These are phyloP conservation scores for Mycena filopes DNA, from an alignment of 768 basidiomycete species.

Conservation along the genomic window DNA sequence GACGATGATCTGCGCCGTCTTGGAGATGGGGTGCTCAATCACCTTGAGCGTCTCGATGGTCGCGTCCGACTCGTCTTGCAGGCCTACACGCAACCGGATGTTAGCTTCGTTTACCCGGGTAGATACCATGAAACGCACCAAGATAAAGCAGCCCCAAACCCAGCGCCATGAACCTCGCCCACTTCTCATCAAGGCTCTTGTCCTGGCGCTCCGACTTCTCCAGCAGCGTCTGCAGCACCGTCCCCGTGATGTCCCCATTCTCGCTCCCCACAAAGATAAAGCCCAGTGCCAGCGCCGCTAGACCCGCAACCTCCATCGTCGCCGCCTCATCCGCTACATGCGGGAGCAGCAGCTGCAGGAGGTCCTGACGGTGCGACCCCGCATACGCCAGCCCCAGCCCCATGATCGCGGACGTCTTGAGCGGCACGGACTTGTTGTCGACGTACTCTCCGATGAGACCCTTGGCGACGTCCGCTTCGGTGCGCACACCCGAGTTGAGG, in stretches of 20 bases:
- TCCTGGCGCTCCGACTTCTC: slow-evolving; percentile 74
- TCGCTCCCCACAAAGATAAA: slow-evolving; percentile 97
- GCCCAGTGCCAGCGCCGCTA: slow-evolving; percentile 89
- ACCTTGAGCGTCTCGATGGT: slow-evolving; percentile 96
- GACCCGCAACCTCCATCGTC: slow-evolving; percentile 89
- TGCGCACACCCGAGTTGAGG: slow-evolving; percentile 87
- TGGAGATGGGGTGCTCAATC: slow-evolving; percentile 92
- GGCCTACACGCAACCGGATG: slow-evolving; percentile 58
- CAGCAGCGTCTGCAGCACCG: slow-evolving; percentile 92
- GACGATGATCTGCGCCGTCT: slow-evolving; percentile 90
- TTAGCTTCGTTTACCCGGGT: slow-evolving; percentile 7
- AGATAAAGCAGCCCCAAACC: slow-evolving; percentile 92
- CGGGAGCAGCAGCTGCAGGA: slow-evolving; percentile 81
- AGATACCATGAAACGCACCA: slow-evolving; percentile 60
- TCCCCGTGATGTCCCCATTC: slow-evolving; percentile 90
- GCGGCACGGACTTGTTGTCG: slow-evolving; percentile 83
- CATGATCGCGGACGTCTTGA: slow-evolving; percentile 90
- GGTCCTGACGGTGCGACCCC: slow-evolving; percentile 91
- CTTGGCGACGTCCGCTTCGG: slow-evolving; percentile 92
- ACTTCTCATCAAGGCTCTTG: slow-evolving; percentile 87
- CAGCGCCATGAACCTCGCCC: slow-evolving; percentile 90
- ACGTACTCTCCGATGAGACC: slow-evolving; percentile 92
- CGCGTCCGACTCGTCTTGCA: slow-evolving; percentile 93
- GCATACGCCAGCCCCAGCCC: slow-evolving; percentile 95
- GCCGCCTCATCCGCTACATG: slow-evolving; percentile 82